Evolutionary conservation across 495 filamentous ascomycete species (phyloP), one percentile per base, ranked within the genome.

Genomic region (Xanthoparmelia taractica): DNA sequence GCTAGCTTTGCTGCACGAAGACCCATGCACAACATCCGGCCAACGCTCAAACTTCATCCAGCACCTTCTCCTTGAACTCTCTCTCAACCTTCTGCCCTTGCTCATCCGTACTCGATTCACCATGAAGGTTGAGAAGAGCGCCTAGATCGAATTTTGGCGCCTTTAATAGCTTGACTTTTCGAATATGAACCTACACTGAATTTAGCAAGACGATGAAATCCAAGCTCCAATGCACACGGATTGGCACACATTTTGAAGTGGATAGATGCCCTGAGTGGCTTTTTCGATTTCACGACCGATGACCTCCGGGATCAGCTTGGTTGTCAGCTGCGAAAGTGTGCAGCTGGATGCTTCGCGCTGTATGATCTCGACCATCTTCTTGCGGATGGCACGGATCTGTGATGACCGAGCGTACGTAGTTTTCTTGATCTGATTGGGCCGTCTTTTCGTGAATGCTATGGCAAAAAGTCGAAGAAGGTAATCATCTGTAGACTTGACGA

Each of bases 281-380:
- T 98, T 98, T 86, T 98, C 94, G 71, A 98, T 98, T 82, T 97
- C 94, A 73, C 93, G 92, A 66, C 94, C 94, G 76, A 98, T 97
- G 57, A 97, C 95, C 82, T 98, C 94, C 54, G 94, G 94, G 72
- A 98, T 97, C 68, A 98, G 84, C 85, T 98, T 98, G 73, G 89
- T 87, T 67, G 92, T 96, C 65, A 98, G 85, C 84, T 97, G 93
- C 65, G 89, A 84, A 66, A 98, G 83, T 65, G 90, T 91, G 85
- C 92, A 96, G 83, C 84, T 91, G 60, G 89, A 80, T 54, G 93
- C 94, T 83, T 98, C 94, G 69, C 91, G 89, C 76, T 89, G 85
- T 75, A 98, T 97, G 79, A 98, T 97, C 82, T 97, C 94, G 57
- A 86, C 87, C 94, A 98, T 98, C 90, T 97, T 97, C 84, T 92